A percentile compares a stretch with the other conserved stretches of the same genome.
These are phyloP conservation scores for Diplodia intermedia DNA, from an alignment of 2,329 filamentous ascomycete species.

Conservation along the genomic window DNA sequence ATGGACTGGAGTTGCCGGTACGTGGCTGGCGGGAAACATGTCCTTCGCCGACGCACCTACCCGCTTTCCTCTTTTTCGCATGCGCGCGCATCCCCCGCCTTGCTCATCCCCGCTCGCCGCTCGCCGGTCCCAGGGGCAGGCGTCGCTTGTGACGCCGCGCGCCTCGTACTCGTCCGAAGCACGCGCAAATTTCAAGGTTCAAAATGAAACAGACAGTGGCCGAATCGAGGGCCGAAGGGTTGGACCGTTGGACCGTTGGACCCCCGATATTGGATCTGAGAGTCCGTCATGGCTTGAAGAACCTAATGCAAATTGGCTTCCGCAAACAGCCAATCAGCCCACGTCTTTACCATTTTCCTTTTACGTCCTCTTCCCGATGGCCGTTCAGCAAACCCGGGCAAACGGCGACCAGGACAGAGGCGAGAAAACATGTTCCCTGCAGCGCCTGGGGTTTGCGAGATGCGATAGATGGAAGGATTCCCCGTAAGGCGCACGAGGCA, in stretches of 20 bases:
- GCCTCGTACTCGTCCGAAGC: neutral
- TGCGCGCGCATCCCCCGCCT: neutral
- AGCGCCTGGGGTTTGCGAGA: neutral
- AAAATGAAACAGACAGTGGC: neutral
- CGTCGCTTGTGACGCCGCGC: neutral
- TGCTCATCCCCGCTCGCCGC: neutral
- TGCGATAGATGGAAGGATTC: neutral
- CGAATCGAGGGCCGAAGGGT: neutral
- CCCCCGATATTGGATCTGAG: neutral
- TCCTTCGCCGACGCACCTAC: neutral
- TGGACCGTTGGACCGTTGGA: neutral
- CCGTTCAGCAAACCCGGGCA: neutral
- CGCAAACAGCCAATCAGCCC: neutral
- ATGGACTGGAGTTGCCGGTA: neutral
- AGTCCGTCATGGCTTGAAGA: neutral
- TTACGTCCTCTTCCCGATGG: neutral
- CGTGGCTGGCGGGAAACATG: constrained; percentile 2
- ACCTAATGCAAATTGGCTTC: neutral
- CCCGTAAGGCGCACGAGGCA: neutral
- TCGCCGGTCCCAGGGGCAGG: neutral
- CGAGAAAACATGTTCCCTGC: neutral
- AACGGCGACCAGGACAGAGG: neutral
- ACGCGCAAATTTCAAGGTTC: neutral
- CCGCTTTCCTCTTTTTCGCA: constrained; percentile 1
- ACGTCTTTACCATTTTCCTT: neutral